phyloP scores from a whole-genome alignment of 2,329 filamentous ascomycete species.

The Trichoderma gracile region DNA sequence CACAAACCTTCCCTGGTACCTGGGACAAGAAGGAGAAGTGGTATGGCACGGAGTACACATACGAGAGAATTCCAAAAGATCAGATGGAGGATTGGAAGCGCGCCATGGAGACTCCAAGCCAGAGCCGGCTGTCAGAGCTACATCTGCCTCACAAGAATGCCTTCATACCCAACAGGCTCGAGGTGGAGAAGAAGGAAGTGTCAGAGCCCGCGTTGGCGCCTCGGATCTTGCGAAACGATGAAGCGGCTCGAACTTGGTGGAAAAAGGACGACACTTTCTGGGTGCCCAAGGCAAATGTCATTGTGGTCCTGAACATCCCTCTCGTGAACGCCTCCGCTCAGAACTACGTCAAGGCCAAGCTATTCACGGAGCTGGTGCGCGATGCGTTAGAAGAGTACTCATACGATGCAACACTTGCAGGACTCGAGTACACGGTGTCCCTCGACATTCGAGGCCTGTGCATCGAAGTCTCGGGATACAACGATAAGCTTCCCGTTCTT shows the following conservation, averaged over 20 bases:
- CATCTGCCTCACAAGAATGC: slow-evolving; percentile 92
- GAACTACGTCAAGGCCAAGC: slow-evolving; percentile 71
- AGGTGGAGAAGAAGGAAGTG: slow-evolving; percentile 94
- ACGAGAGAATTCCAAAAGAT: slow-evolving; percentile 74
- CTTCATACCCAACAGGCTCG: slow-evolving; percentile 89
- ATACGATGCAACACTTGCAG: slow-evolving; percentile 92
- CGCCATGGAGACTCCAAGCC: slow-evolving; percentile 59
- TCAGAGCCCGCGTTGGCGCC: slow-evolving; percentile 71
- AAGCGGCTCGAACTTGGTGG: slow-evolving; percentile 81
- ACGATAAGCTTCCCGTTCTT: slow-evolving; percentile 90
- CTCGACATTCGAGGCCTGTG: slow-evolving; percentile 73
- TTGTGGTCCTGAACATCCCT: slow-evolving; percentile 77
- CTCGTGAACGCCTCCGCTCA: slow-evolving; percentile 77
- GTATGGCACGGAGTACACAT: slow-evolving; percentile 94
- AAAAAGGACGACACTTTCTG: slow-evolving; percentile 99
- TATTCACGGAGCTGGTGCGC: slow-evolving; percentile 83
- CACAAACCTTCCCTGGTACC: slow-evolving; percentile 76
- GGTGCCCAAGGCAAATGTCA: slow-evolving; percentile 90
- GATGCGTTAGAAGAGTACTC: slow-evolving; percentile 91
- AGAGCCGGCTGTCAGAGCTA: slow-evolving; percentile 66
- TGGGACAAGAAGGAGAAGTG: slow-evolving; percentile 92
- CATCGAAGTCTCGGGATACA: slow-evolving; percentile 84
- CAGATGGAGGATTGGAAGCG: slow-evolving; percentile 70
- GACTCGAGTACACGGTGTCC: slow-evolving; percentile 77
- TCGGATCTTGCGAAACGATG: slow-evolving; percentile 81